Evolutionary conservation across 2,329 filamentous ascomycete genomes (phyloP).

Genomic region (Claviceps maximensis): DNA sequence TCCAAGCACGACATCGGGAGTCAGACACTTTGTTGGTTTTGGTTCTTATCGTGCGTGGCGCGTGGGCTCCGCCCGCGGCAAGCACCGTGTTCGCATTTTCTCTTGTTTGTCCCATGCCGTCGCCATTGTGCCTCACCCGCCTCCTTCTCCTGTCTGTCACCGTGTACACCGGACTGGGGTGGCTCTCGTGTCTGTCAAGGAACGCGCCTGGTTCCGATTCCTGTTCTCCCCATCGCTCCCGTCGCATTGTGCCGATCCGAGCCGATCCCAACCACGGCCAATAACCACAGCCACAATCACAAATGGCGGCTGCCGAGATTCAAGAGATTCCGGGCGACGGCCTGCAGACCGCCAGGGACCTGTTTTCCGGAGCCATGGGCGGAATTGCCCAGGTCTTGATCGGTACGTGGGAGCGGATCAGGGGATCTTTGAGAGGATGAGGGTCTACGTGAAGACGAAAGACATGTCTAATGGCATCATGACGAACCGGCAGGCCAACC

Average conservation of each 20-base stretch:
- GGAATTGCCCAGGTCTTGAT: conserved; percentile 89
- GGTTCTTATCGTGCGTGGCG: neutral
- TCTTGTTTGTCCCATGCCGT: neutral
- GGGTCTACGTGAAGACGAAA: neutral
- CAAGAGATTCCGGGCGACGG: conserved; percentile 15
- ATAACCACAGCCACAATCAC: neutral
- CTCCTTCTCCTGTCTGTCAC: neutral
- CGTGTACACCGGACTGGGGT: neutral
- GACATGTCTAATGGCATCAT: neutral
- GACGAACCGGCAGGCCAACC: conserved; percentile 40
- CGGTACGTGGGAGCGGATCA: conserved; percentile 36
- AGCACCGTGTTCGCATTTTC: neutral
- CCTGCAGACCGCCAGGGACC: conserved; percentile 66
- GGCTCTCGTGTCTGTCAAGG: neutral
- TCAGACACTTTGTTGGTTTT: neutral
- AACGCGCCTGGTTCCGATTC: neutral
- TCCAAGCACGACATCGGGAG: neutral
- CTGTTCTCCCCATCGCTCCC: neutral
- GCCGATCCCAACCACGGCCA: neutral
- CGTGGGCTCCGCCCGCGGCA: neutral
- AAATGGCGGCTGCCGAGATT: conserved; percentile 4
- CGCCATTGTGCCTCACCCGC: neutral
- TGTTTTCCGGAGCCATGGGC: conserved; percentile 80
- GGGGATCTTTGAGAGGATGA: conserved; percentile 5
- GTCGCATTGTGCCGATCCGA: neutral